A percentile compares a stretch with the other conserved stretches of the same genome.
Conservation (phyloP, 2,329 filamentous ascomycete genomes). For the Nannizziopsis arthrosporioides region DNA sequence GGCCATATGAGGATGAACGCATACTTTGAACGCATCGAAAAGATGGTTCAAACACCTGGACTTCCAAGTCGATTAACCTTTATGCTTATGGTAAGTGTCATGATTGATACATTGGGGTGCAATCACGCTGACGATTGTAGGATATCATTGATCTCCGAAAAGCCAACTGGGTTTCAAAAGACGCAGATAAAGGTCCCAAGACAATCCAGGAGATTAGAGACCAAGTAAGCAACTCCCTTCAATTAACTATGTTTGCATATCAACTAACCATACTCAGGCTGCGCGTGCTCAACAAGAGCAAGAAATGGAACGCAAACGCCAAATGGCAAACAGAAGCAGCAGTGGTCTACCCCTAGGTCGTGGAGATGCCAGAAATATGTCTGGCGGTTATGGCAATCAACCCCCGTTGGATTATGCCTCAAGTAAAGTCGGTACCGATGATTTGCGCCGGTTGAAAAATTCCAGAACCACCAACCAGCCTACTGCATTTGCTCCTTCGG, state of each 20-base stretch:
- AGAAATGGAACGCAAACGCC: slow-evolving; percentile 51
- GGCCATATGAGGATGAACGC: slow-evolving; percentile 77
- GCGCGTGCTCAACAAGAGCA: slow-evolving; percentile 68
- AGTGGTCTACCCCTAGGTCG: slow-evolving; percentile 61
- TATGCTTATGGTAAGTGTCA: slow-evolving; percentile 63
- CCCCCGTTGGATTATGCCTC: slow-evolving; percentile 57
- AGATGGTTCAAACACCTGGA: slow-evolving; percentile 66
- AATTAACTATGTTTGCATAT: background rate
- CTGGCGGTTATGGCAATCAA: slow-evolving; percentile 53
- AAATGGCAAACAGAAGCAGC: slow-evolving; percentile 46
- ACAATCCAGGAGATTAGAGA: slow-evolving; percentile 86
- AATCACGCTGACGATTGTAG: slow-evolving; percentile 22
- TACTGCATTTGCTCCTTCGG: slow-evolving; percentile 65
- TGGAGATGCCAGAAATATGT: slow-evolving; percentile 78
- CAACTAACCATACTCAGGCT: slow-evolving; percentile 36
- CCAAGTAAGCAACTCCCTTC: slow-evolving; percentile 43
- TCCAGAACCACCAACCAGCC: slow-evolving; percentile 51
- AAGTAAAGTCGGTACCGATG: slow-evolving; percentile 83
- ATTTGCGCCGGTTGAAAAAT: slow-evolving; percentile 64
- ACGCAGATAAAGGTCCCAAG: slow-evolving; percentile 87
- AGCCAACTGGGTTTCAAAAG: slow-evolving; percentile 72
- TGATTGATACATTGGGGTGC: background rate
- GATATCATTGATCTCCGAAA: slow-evolving; percentile 78
- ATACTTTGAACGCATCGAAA: slow-evolving; percentile 82
- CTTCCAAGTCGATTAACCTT: slow-evolving; percentile 82